Conservation (phyloP, 2,329 filamentous ascomycete species). For the Botryotinia globosa region DNA sequence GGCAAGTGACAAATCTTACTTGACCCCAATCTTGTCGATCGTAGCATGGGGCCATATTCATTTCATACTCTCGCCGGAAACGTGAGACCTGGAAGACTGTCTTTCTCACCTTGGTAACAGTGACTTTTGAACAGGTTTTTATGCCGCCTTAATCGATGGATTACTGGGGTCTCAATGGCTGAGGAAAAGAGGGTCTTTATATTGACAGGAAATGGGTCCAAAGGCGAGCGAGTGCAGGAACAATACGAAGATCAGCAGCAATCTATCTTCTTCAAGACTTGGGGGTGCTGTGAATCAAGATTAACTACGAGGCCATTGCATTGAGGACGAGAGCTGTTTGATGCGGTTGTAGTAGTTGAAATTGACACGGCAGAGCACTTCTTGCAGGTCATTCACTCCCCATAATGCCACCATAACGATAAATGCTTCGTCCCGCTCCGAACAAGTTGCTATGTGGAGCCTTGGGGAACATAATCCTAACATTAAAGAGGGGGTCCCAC, state of each 20-base stretch:
- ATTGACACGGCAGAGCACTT: neutral
- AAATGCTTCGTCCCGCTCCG: neutral
- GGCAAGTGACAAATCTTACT: neutral
- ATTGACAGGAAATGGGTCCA: neutral
- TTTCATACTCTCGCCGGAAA: neutral
- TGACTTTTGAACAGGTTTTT: neutral
- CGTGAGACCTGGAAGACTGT: neutral
- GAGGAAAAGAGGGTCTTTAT: neutral
- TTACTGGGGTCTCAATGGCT: neutral
- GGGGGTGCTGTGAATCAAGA: neutral
- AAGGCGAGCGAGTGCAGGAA: neutral
- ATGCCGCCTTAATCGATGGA: constrained; percentile 1
- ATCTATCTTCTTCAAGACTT: neutral
- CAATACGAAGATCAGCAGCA: neutral
- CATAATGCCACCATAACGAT: neutral
- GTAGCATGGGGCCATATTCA: neutral
- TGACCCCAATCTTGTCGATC: neutral
- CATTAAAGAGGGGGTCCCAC: neutral
- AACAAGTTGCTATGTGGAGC: neutral
- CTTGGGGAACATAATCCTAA: neutral
- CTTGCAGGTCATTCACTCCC: neutral
- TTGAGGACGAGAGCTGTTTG: neutral
- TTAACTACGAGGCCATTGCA: neutral
- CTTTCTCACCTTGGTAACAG: neutral
- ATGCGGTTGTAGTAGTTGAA: constrained; percentile 1